phyloP scores from a whole-genome alignment of 345 rosid species.

The Syzygium oleosum region DNA sequence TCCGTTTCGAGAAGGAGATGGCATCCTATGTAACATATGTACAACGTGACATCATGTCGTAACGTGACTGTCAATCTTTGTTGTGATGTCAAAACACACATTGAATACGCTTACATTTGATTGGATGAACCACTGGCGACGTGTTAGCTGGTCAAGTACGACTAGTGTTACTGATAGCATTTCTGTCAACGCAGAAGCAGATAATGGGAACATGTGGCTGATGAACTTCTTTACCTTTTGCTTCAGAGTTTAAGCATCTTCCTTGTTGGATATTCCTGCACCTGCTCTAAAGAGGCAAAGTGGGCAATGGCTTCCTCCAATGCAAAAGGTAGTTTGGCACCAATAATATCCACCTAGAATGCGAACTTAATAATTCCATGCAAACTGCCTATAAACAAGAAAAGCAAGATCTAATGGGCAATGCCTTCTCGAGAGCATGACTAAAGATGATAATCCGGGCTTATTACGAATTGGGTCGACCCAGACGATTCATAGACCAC shows the following conservation, averaged over 20 bases:
- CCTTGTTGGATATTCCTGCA: not conserved
- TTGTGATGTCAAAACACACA: too few species aligned
- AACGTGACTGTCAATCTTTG: too few species aligned
- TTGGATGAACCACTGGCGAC: not conserved
- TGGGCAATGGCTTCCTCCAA: not conserved
- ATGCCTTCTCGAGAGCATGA: not conserved
- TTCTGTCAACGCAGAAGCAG: not conserved
- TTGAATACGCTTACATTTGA: not conserved
- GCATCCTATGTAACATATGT: not conserved
- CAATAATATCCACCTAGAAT: not conserved
- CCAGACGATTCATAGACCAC: not conserved
- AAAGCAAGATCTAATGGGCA: not conserved
- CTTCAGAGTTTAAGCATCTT: not conserved
- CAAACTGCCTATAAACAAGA: not conserved
- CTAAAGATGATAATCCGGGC: not conserved
- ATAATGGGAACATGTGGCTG: not conserved
- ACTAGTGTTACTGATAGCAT: not conserved
- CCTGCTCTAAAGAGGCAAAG: not conserved
- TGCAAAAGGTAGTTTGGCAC: not conserved
- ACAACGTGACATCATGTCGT: not conserved
- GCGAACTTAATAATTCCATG: not conserved
- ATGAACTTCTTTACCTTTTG: not conserved
- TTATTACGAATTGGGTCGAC: not conserved
- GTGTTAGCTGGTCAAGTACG: not conserved
- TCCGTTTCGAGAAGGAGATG: not conserved